A percentile compares a stretch with the other conserved stretches of the same genome.
These are phyloP conservation scores for Mycocentrospora acerina DNA, from an alignment of 2,329 filamentous ascomycete genomes.

Conservation along the genomic window DNA sequence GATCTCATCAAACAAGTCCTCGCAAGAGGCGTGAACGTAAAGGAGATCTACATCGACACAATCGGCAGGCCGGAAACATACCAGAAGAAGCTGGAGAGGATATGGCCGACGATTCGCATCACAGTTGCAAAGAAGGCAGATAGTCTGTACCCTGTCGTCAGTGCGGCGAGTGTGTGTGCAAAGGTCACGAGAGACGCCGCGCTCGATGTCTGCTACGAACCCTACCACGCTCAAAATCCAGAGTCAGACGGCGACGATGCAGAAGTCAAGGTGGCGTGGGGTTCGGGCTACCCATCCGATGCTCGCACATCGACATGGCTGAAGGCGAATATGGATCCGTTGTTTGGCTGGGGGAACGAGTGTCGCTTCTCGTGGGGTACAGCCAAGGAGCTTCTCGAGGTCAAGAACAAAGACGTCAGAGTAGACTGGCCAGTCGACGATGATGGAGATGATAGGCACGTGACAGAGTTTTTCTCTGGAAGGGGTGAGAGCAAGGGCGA, in stretches of 20 bases:
- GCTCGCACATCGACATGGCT: slow-evolving; percentile 79
- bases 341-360: slow-evolving; percentile 94
- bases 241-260: slow-evolving; percentile 34
- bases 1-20: slow-evolving; percentile 77
- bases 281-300: slow-evolving; percentile 92
- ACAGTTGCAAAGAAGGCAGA: slow-evolving; percentile 75
- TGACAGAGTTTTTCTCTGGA: slow-evolving; percentile 74
- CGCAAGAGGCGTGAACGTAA: slow-evolving; percentile 75
- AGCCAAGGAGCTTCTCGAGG: slow-evolving; percentile 86
- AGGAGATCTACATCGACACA: slow-evolving; percentile 93
- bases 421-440: slow-evolving; percentile 88
- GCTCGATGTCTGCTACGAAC: slow-evolving; percentile 73
- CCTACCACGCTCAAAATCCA: slow-evolving; percentile 39
- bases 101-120: slow-evolving; percentile 70
- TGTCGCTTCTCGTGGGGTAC: slow-evolving; percentile 96
- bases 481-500: slow-evolving; percentile 53
- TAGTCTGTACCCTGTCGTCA: slow-evolving; percentile 87
- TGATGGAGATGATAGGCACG: slow-evolving; percentile 62
- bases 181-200: slow-evolving; percentile 94
- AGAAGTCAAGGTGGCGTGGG: slow-evolving; percentile 63
- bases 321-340: slow-evolving; percentile 80
- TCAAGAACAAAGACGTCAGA: slow-evolving; percentile 65
- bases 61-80: slow-evolving; percentile 81
- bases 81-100: slow-evolving; percentile 77
- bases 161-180: slow-evolving; percentile 88